Percentiles rank a stretch among this genome's conserved stretches.
Evolutionary conservation across 108 stramenopile species (phyloP).

Genomic region (Skeletonema potamos): DNA sequence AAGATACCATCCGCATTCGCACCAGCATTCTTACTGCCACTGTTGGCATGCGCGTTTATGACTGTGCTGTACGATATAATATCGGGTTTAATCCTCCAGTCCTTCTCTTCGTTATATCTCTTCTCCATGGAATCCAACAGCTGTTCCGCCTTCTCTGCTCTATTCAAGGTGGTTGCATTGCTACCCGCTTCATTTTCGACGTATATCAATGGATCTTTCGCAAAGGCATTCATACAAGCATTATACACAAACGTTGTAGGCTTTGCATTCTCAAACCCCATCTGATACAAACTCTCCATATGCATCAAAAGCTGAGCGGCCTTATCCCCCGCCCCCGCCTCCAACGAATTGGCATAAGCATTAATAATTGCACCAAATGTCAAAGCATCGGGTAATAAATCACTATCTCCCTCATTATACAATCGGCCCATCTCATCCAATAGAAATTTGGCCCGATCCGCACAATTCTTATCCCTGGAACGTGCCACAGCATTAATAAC

Average conservation of each 20-base stretch:
- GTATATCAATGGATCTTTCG: conserved; percentile 33
- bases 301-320: conserved; percentile 41
- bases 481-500: conserved; percentile 51
- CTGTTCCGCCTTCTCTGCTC: conserved; percentile 38
- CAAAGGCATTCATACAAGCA: conserved; percentile 50
- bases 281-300: conserved; percentile 42
- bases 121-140: conserved; percentile 44
- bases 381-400: conserved; percentile 33
- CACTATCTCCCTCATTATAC: conserved; percentile 38
- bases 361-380: conserved; percentile 55
- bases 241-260: conserved; percentile 52
- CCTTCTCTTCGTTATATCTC: conserved; percentile 31
- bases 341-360: conserved; percentile 40
- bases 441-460: conserved; percentile 38
- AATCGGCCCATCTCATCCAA: conserved; percentile 48
- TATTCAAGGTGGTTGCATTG: background rate
- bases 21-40: conserved; percentile 18
- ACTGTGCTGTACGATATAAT: conserved; percentile 47
- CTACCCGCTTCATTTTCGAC: background rate
- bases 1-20: conserved; percentile 32
- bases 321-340: conserved; percentile 26
- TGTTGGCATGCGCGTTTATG: conserved; percentile 50
- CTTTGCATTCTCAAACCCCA: conserved; percentile 43
- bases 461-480: conserved; percentile 29
- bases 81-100: conserved; percentile 39